Evolutionary conservation across 371 early-diverging fungal species (phyloP).

Genomic region (Actinomucor elegans): DNA sequence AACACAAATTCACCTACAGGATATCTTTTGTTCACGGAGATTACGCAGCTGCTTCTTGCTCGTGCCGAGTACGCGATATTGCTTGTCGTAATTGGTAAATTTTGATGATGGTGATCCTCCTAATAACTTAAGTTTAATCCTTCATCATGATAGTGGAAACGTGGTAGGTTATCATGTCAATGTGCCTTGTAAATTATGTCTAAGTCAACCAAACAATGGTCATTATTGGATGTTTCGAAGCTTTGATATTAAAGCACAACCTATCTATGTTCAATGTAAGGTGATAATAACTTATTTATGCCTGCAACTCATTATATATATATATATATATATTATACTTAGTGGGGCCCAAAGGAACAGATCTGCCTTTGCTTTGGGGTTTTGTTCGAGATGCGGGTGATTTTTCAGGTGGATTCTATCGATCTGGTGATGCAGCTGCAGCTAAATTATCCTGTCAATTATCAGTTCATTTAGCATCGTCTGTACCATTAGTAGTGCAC

Average conservation of each 20-base stretch:
- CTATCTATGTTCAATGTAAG: slow-evolving; percentile 32
- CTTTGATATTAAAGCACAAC: slow-evolving; percentile 18
- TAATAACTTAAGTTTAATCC: neutral
- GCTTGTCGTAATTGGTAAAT: slow-evolving; percentile 41
- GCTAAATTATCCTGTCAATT: slow-evolving; percentile 35
- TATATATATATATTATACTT: neutral
- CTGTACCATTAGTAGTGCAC: slow-evolving; percentile 22
- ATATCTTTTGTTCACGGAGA: slow-evolving; percentile 40
- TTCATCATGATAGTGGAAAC: slow-evolving; percentile 31
- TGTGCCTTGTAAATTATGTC: slow-evolving; percentile 41
- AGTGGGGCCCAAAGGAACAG: slow-evolving; percentile 20
- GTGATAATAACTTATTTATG: neutral
- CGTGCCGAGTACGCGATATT: slow-evolving; percentile 40
- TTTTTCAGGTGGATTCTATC: slow-evolving; percentile 22
- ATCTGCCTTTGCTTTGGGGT: slow-evolving; percentile 42
- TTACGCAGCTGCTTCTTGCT: slow-evolving; percentile 40
- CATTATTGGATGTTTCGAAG: slow-evolving; percentile 53
- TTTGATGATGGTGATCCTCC: neutral
- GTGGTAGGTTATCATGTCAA: slow-evolving; percentile 47
- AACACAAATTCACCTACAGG: no score
- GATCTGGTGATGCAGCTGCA: slow-evolving; percentile 26
- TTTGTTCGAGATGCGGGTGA: slow-evolving; percentile 38
- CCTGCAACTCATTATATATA: neutral
- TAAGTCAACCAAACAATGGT: slow-evolving; percentile 36
- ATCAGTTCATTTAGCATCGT: slow-evolving; percentile 28